These are phyloP conservation scores for Odontarrhena argentea DNA, from an alignment of 345 rosid genomes.

Conservation along the genomic window DNA sequence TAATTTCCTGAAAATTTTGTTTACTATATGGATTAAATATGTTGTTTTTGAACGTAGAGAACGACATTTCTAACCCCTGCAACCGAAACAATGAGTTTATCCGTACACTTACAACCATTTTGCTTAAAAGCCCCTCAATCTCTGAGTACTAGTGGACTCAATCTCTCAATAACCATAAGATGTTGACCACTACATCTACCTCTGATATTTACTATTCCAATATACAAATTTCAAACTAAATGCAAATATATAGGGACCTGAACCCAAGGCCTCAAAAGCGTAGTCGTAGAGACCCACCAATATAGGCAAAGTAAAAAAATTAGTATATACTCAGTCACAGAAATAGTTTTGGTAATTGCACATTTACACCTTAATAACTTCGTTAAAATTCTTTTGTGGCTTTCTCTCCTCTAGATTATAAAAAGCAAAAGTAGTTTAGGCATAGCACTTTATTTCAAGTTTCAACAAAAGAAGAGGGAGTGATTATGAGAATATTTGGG, in stretches of 20 bases:
- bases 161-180: not conserved
- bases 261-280: not conserved
- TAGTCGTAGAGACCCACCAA: not conserved
- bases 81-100: no score
- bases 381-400: not conserved
- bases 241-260: not conserved
- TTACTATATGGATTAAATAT: no score
- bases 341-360: conserved; percentile 6
- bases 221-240: not conserved
- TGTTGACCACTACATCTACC: not conserved
- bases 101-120: no score
- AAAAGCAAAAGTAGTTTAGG: conserved; percentile 34
- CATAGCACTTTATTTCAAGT: conserved; percentile 34
- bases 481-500: conserved; percentile 40
- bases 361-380: not conserved
- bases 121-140: no score
- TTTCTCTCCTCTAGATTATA: conserved; percentile 34
- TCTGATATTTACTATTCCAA: not conserved
- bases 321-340: not conserved
- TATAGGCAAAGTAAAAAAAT: conserved; percentile 1
- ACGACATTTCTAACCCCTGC: no score
- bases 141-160: not conserved
- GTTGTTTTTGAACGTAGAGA: no score
- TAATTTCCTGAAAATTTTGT: no score
- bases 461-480: conserved; percentile 33